Percentiles rank a stretch among this genome's conserved stretches.
Conservation (phyloP, 2,329 filamentous ascomycete genomes). For the Fusarium staphyleae region DNA sequence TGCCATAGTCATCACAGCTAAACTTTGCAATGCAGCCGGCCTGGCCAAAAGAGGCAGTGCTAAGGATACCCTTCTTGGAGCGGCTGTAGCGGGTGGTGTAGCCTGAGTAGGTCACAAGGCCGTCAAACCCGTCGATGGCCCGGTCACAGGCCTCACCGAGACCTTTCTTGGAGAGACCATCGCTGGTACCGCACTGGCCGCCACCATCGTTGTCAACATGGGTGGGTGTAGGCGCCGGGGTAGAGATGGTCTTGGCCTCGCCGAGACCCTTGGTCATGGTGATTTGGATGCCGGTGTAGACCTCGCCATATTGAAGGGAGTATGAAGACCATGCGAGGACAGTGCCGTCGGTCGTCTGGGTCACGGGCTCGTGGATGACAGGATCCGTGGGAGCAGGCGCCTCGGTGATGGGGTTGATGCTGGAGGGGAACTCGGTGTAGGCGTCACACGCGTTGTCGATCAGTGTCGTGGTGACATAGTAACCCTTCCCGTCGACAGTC, state of each 20-base stretch:
- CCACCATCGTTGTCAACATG: constrained; percentile 16
- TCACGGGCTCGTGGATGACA: not conserved
- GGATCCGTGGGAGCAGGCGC: not conserved
- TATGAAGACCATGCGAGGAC: constrained; percentile 12
- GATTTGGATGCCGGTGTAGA: not conserved
- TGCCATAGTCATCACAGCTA: constrained; percentile 21
- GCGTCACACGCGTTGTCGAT: not conserved
- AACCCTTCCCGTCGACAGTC: not conserved
- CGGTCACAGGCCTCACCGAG: constrained; percentile 12
- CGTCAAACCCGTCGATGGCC: constrained; percentile 12
- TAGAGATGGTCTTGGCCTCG: not conserved
- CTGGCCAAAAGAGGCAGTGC: not conserved
- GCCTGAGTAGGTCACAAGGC: constrained; percentile 11
- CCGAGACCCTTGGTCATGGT: not conserved
- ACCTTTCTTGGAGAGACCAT: constrained; percentile 9
- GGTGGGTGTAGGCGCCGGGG: constrained; percentile 13
- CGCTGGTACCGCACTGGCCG: constrained; percentile 15
- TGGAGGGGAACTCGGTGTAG: not conserved
- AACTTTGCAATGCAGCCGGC: constrained; percentile 21
- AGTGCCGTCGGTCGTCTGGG: constrained; percentile 8
- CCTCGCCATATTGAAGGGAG: not conserved
- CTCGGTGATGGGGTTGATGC: not conserved
- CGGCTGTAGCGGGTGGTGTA: constrained; percentile 14
- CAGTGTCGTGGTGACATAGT: not conserved
- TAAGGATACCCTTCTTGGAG: constrained; percentile 9